Base-by-base conservation (phyloP, 2,329 filamentous ascomycete genomes). In the Hirsutella thompsonii region DNA sequence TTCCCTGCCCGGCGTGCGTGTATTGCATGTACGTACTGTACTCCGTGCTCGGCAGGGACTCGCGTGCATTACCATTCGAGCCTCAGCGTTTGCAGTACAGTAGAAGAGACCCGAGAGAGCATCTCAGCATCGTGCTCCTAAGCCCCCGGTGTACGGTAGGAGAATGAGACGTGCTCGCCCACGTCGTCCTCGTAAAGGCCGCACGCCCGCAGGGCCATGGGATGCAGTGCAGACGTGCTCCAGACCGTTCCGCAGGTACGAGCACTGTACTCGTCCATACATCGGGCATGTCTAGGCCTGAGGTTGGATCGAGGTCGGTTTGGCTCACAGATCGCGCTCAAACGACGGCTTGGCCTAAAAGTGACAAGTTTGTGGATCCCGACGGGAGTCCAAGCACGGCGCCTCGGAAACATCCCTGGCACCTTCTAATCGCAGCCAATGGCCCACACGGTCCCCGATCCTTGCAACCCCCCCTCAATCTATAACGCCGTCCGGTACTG, bases 331-430 rank as follows among this genome's bases (percentile, higher is more conserved):
- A 47, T 45, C 41, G 42, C 38, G 42, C 32, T 36, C 44, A 44
- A 37, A 36, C 23, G 16, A 36, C 30, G 8, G 38, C 40, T 21
- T 32, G 37, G 30, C 39, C 36, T 34, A 32, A 42, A 26, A 36
- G 21, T 38, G 45, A n/a, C 41, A 43, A 43, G 36, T 42, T 18
- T 33, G 47, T 48, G 49, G 49, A 48, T 48, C 40, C 36, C 20
- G 29, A 43, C 49, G 49, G 48, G 48, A 50, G 44, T 44, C 42
- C 43, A 47, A 50, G 42, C 46, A 49, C 40, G 47, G 45, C 36
- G 44, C 46, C 41, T 51, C 49, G 49, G 48, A 47, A 51, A 47
- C 47, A 49, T 40, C 48, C 49, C 46, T 43, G 20, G 40, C 40
- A 46, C 26, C 42, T 39, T 46, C 37, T 32, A 41, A 42, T 38